Conservation (phyloP, 768 basidiomycete species). For the Rhizopogon vesiculosus region DNA sequence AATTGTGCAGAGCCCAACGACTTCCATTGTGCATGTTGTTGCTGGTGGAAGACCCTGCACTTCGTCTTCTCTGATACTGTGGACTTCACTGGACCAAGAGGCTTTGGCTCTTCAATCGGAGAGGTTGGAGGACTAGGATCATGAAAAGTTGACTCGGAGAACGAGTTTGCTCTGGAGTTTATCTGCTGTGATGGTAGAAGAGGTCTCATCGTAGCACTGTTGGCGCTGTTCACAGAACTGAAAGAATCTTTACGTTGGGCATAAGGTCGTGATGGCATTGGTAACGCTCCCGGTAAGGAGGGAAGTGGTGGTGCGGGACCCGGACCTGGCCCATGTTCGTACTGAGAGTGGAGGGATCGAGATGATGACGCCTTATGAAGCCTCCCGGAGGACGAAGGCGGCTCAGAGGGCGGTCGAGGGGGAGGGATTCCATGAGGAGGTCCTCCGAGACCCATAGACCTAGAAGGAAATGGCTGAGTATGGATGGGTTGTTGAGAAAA, state of each 20-base stretch:
- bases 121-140: constrained; percentile 84
- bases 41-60: constrained; percentile 96
- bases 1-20: constrained; percentile 83
- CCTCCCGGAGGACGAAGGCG: constrained; percentile 19
- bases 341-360: constrained; percentile 52
- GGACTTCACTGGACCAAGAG: constrained; percentile 67
- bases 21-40: constrained; percentile 98
- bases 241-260: constrained; percentile 15
- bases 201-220: constrained; percentile 40
- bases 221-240: constrained; percentile 1
- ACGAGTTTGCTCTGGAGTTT: constrained; percentile 46
- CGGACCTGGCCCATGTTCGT: constrained; percentile 34
- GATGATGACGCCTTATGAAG: constrained; percentile 53
- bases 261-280: constrained; percentile 23
- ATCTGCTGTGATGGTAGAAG: constrained; percentile 62
- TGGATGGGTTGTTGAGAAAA: constrained; percentile 6
- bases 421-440: constrained; percentile 20
- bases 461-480: constrained; percentile 8
- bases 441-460: constrained; percentile 9
- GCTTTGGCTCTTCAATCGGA: constrained; percentile 54
- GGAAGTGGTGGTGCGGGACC: constrained; percentile 33
- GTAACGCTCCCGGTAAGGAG: constrained; percentile 28
- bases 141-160: constrained; percentile 47
- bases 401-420: constrained; percentile 46
- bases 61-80: constrained; percentile 88